These are phyloP conservation scores for Seiridium unicorne DNA, from an alignment of 2,329 filamentous ascomycete genomes.

Conservation along the genomic window DNA sequence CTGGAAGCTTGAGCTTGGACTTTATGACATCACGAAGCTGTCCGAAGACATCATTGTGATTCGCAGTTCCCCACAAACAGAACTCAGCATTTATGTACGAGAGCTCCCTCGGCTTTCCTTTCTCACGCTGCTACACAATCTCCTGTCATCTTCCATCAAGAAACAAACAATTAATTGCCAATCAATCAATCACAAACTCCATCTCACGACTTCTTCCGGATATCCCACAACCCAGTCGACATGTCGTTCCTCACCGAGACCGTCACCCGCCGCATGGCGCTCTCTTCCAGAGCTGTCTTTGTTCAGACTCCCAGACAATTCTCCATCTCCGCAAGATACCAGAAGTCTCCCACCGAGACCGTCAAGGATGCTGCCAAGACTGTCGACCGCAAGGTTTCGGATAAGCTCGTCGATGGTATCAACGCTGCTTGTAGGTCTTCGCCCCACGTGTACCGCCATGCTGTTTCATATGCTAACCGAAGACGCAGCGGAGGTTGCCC, in stretches of 20 bases:
- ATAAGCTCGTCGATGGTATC: conserved; percentile 62
- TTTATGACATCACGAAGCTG: conserved; percentile 7
- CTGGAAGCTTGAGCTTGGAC: background rate
- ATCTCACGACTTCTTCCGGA: background rate
- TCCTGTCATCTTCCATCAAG: background rate
- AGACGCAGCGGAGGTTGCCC: conserved; percentile 22
- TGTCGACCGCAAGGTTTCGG: conserved; percentile 58
- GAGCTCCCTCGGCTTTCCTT: background rate
- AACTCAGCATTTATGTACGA: background rate
- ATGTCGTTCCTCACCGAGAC: conserved; percentile 56
- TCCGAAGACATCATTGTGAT: background rate
- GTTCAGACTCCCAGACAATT: conserved; percentile 46
- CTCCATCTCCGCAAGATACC: conserved; percentile 41
- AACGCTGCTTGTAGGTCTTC: conserved; percentile 51
- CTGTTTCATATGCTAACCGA: background rate
- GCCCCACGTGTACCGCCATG: background rate
- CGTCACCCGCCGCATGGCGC: conserved; percentile 41
- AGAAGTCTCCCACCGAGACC: conserved; percentile 50
- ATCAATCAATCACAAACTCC: background rate
- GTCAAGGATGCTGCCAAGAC: conserved; percentile 60
- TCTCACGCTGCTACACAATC: background rate
- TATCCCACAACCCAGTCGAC: conserved; percentile 10
- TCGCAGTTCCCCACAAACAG: background rate
- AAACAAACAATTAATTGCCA: background rate
- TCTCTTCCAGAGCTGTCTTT: conserved; percentile 33